These are phyloP conservation scores for Paramecium biaurelia DNA, from an alignment of 73 alveolate species.

Conservation along the genomic window DNA sequence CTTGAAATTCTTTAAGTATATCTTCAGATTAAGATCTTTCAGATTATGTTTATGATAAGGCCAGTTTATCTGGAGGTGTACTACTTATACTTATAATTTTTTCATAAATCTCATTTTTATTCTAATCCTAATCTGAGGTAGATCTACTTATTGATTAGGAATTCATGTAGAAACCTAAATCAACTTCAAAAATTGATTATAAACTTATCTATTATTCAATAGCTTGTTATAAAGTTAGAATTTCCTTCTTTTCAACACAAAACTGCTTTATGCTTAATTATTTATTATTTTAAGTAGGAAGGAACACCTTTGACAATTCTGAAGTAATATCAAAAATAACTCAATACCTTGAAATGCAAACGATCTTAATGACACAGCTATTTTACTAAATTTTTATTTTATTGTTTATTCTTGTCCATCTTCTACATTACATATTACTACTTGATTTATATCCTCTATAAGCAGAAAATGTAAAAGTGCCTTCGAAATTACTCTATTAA, in stretches of 20 bases:
- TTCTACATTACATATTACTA: background rate
- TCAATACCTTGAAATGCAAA: conserved; percentile 43
- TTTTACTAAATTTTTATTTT: conserved; percentile 8
- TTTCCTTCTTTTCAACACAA: background rate
- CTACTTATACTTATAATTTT: background rate
- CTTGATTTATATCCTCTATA: background rate
- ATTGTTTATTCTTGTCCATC: conserved; percentile 9
- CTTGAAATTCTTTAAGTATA: conserved; percentile 23
- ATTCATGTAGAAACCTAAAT: background rate
- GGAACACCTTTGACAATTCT: conserved; percentile 32
- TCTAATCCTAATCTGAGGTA: conserved; percentile 17
- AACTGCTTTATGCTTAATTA: background rate
- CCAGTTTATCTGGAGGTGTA: background rate
- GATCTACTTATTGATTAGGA: background rate
- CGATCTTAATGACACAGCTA: conserved; percentile 7
- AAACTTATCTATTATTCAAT: conserved; percentile 15
- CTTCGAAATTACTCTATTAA: background rate
- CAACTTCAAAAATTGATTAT: background rate
- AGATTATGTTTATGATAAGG: background rate
- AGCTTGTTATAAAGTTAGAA: background rate
- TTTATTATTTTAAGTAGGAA: background rate
- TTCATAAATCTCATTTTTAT: background rate
- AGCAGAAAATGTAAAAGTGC: conserved; percentile 20
- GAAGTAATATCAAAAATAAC: background rate
- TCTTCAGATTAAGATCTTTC: conserved; percentile 20